Conservation (phyloP, 257 asterid species). For the Apocynum venetum region DNA sequence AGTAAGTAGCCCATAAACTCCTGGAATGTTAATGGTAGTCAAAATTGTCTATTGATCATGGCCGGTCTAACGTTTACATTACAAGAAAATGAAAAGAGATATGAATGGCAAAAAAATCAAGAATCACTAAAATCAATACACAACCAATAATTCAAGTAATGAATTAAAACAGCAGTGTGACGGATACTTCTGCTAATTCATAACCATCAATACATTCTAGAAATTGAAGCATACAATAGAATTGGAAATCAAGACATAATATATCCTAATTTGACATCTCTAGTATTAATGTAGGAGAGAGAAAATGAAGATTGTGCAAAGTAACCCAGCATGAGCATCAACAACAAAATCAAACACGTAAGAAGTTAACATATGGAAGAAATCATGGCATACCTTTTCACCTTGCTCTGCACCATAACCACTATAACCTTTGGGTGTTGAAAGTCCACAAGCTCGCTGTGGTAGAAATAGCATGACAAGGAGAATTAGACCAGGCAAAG, state of each 20-base stretch:
- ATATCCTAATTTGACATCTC: neutral
- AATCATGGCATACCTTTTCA: constrained; percentile 53
- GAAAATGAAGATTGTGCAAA: neutral
- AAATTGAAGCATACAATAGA: neutral
- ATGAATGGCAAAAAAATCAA: neutral
- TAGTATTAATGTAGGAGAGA: neutral
- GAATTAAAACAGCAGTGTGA: too few relatives aligned
- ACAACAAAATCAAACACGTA: neutral
- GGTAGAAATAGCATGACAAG: constrained; percentile 11
- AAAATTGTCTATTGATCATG: neutral
- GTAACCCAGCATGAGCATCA: neutral
- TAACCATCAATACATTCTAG: neutral
- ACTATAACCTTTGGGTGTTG: constrained; percentile 80
- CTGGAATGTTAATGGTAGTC: too few relatives aligned
- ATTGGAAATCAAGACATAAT: neutral
- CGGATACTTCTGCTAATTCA: neutral
- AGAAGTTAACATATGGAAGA: neutral
- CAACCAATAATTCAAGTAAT: too few relatives aligned
- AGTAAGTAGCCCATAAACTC: too few relatives aligned
- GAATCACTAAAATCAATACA: neutral
- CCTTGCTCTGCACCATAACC: constrained; percentile 99
- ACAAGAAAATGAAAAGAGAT: neutral
- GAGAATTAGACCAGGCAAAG: constrained; percentile 4
- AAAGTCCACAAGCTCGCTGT: constrained; percentile 68
- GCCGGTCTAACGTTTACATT: neutral